Base-by-base conservation (phyloP, 345 rosid species). In the Euclidium syriacum region DNA sequence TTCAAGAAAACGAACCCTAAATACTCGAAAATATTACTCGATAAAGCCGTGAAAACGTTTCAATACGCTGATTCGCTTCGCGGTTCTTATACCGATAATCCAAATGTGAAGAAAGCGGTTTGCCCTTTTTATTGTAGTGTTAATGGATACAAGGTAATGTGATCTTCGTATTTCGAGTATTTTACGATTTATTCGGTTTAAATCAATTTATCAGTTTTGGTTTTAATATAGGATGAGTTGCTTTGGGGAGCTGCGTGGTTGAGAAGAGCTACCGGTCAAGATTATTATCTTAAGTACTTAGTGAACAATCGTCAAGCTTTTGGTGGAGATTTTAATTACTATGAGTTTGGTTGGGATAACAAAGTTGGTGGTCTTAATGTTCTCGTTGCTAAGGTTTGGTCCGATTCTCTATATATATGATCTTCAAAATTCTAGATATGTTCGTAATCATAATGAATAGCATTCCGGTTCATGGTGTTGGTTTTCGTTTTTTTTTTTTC, bases 221-320 rank as follows among this genome's bases (percentile, higher is more conserved):
- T 7, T 30, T 26, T 19, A 6, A 42, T 53, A 20, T 61, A 88
- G 98, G 98, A 88, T 68, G 98, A 91, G 64, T 72, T 91, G 68
- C 25, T 91, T 1, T 91, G 96, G 96, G 95, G 79, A 52, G 95
- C 98, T 55, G 80, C 94, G 10, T 91, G 96, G 98, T 29, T 91
- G 42, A 78, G 64, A 39, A 85, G 73, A 58, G 95, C 92, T 6
- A 83, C 98, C 16, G 77, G 74, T n/a, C 6, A 20, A 5, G 27
- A 67, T 9, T 10, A 2, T 16, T 91, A 91, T 43, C 65, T 79
- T 64, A 52, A 47, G 1, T 83, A 77, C 17, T 61, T 80, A 23
- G 30, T 25, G 6, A 19, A 55, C 3, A 79, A 47, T 32, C 35
- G 60, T 70, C 40, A 52, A 22, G 65, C 58, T 30, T 52, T 65